phyloP scores from a whole-genome alignment of 1,139 yeast species.

The Hansenula sp. region DNA sequence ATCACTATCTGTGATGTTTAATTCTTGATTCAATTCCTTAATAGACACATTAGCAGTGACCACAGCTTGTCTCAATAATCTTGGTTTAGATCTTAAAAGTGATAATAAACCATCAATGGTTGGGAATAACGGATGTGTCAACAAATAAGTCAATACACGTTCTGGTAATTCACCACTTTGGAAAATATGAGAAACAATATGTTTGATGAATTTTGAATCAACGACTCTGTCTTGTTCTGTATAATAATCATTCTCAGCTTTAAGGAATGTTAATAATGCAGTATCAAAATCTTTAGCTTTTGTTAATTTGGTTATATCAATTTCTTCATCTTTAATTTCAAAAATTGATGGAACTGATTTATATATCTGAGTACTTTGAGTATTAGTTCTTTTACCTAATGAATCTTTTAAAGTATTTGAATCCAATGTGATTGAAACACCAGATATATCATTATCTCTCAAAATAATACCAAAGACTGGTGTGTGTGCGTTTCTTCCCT shows the following conservation, averaged over 20 bases:
- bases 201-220: slow-evolving; percentile 53
- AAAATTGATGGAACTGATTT: slow-evolving; percentile 20
- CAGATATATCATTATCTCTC: slow-evolving; percentile 19
- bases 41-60: slow-evolving; percentile 68
- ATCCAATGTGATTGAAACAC: slow-evolving; percentile 56
- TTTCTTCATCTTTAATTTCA: slow-evolving; percentile 16
- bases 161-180: slow-evolving; percentile 27
- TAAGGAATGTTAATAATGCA: slow-evolving; percentile 25
- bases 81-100: slow-evolving; percentile 47
- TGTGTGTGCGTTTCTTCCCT: slow-evolving; percentile 2
- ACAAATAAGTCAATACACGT: slow-evolving; percentile 59
- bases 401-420: slow-evolving; percentile 69
- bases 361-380: slow-evolving; percentile 12
- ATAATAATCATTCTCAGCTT: slow-evolving; percentile 41
- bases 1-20: slow-evolving; percentile 48
- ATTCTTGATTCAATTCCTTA: slow-evolving; percentile 56
- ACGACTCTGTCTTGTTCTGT: slow-evolving; percentile 66
- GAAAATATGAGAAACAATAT: slow-evolving; percentile 43
- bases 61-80: slow-evolving; percentile 75
- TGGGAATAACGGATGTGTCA: slow-evolving; percentile 88
- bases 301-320: slow-evolving; percentile 25
- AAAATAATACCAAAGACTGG: slow-evolving; percentile 15
- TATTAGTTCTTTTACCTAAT: slow-evolving; percentile 52
- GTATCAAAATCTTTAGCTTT: slow-evolving; percentile 22
- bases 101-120: slow-evolving; percentile 49